Evolutionary conservation across 345 rosid species (phyloP), one percentile per base, ranked within the genome.

Genomic region (Odontarrhena argentea): DNA sequence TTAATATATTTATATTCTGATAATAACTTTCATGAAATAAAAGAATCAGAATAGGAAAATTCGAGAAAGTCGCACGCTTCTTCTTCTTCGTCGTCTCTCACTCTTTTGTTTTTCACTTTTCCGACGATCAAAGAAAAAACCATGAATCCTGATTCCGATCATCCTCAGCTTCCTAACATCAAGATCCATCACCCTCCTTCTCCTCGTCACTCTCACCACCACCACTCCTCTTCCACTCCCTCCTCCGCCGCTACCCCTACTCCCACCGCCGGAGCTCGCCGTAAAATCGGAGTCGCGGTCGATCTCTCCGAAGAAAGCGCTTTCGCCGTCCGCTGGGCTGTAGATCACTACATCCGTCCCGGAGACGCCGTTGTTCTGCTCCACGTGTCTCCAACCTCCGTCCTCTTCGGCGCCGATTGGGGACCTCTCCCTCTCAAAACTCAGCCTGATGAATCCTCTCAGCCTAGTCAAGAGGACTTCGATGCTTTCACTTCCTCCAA

Each of bases 381-480:
- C 82, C 99, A 94, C 76, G 99, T 94, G 35, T 84, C 92, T 37
- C 95, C 98, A n/a, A 93, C 97, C 51, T 88, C 95, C 59, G 96
- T 91, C n/a, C 95, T 93, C 60, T 88, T 78, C 71, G 98, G 98
- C 52, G 98, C 98, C 57, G 98, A 93, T 63, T 93, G 98, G 97
- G 98, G 78, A 26, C 72, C 87, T 12, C 63, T 86, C 63, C 77
- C 78, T 47, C 68, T 78, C 24, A 78, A 63, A 10, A 70, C 12
- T 12, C 74, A 61, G 22, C 22, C 65, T 2, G 32, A 28, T 28
- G 32, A 28, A 4, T 49, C 76, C 28, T 75, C 73, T 70, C 71
- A 74, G 46, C 83, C 84, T 67, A 75, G 79, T 6, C 89, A 87
- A 71, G 80, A 77, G 14, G 92, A 87, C 35, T 87, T 84, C 38